Base-by-base conservation (phyloP, 225 moss, liverwort and hornwort species). In the Antitrichia curtipendula region DNA sequence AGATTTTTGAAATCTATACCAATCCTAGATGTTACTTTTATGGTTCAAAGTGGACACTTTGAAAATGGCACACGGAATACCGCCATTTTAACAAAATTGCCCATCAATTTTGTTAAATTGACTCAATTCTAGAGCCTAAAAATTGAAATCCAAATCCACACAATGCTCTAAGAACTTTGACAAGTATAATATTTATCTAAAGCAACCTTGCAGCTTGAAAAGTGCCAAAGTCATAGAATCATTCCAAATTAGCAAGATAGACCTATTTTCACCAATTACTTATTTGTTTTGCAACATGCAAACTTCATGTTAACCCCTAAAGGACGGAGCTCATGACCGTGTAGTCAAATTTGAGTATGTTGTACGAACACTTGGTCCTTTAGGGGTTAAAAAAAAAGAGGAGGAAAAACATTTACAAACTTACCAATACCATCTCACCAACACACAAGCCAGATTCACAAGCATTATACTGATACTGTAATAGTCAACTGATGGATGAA, bases 141-240 rank as follows among this genome's bases (percentile, higher is more conserved):
- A 19, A 6, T 29, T 49, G 12, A 32, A 49, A 49, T 1, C 12
- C 32, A 74, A 74, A 49, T 49, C 29, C 20, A 32, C 74, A 32
- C 0, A 31, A 18, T 11, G 0, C 11, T 73, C 73, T 10, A 18
- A 29, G 17, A 29, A 28, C 18, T 45, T 45, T 2, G 4, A 73
- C 7, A 47, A 18, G 6, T 47, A 18, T 17, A 47, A 29, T 72
- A 7, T 27, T 43, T 45, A 29, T 3, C 2, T 72, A 45, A 16
- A 6, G 29, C 1, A 72, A 1, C 4, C 0, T 0, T 29, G 2
- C 1, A 5, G 3, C 29, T 10, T 18, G 6, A 32, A 74, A 49
- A 75, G 3, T 50, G 34, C 22, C 22, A 75, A 34, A 50, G 12
- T 21, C 1, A 8, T 13, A 8, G 22, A 73, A 47, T 9, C n/a